A percentile compares a stretch with the other conserved stretches of the same genome.
Evolutionary conservation across 2,329 filamentous ascomycete species (phyloP).

Genomic region (Fusarium goolgardi): DNA sequence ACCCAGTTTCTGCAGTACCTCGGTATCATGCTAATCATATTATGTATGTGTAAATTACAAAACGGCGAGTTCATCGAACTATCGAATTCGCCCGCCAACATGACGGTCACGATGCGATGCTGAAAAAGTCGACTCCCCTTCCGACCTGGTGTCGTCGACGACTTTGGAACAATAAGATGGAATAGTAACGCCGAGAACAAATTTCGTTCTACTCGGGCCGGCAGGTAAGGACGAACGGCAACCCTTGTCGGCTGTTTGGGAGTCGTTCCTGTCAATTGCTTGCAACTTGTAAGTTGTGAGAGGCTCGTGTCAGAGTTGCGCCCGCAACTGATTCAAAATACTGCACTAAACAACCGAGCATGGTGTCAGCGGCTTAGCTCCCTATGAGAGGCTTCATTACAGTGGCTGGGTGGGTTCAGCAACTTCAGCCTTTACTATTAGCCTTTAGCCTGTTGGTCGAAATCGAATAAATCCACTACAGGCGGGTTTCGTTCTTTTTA

Average conservation of each 20-base stretch:
- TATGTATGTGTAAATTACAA: background rate
- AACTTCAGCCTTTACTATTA: constrained; percentile 20
- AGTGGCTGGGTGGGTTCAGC: constrained; percentile 28
- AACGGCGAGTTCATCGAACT: background rate
- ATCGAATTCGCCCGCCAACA: background rate
- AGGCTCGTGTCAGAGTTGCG: constrained; percentile 44
- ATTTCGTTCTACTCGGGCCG: constrained; percentile 26
- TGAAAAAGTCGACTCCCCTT: constrained; percentile 6
- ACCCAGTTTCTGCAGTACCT: background rate
- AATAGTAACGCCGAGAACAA: constrained; percentile 27
- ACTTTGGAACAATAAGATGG: constrained; percentile 7
- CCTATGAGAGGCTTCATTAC: constrained; percentile 9
- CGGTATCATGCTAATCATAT: background rate
- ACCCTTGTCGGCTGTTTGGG: constrained; percentile 30
- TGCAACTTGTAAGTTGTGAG: constrained; percentile 32
- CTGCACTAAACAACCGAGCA: constrained; percentile 41
- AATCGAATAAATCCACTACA: constrained; percentile 21
- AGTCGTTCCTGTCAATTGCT: constrained; percentile 36
- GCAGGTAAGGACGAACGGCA: constrained; percentile 22
- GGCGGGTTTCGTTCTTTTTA: background rate
- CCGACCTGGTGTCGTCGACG: background rate
- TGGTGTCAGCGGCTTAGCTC: constrained; percentile 44
- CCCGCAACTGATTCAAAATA: constrained; percentile 47
- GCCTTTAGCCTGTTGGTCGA: constrained; percentile 32
- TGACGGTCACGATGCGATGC: background rate